These are phyloP conservation scores for Cystofilobasidium ferigula DNA, from an alignment of 768 basidiomycete genomes.

Conservation along the genomic window DNA sequence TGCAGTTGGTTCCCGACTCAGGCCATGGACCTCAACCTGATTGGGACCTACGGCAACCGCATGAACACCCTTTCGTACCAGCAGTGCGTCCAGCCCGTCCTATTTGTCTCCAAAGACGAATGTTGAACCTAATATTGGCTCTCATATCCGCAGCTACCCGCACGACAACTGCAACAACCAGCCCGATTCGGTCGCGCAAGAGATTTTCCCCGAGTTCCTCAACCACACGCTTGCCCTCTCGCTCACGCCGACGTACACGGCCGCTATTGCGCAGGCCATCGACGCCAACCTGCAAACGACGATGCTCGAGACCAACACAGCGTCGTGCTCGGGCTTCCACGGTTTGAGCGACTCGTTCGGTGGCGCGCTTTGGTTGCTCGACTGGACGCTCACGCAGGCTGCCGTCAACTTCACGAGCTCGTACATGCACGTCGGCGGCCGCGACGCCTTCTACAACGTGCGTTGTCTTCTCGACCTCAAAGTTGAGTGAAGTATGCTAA, in stretches of 20 bases:
- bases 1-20: slow-evolving; percentile 42
- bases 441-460: slow-evolving; percentile 49
- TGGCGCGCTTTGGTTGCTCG: slow-evolving; percentile 50
- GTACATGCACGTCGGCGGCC: slow-evolving; percentile 46
- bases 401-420: slow-evolving; percentile 47
- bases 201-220: slow-evolving; percentile 47
- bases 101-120: not conserved
- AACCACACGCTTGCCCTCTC: slow-evolving; percentile 48
- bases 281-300: slow-evolving; percentile 41
- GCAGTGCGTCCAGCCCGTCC: slow-evolving; percentile 31
- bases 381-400: slow-evolving; percentile 54
- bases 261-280: slow-evolving; percentile 33
- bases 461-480: slow-evolving; percentile 32
- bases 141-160: slow-evolving; percentile 29
- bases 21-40: slow-evolving; percentile 36
- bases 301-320: slow-evolving; percentile 61
- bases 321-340: slow-evolving; percentile 44
- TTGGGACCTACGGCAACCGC: slow-evolving; percentile 32
- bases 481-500: too few relatives aligned
- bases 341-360: slow-evolving; percentile 52
- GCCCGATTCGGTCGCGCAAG: slow-evolving; percentile 33
- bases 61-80: slow-evolving; percentile 36
- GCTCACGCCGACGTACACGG: slow-evolving; percentile 49
- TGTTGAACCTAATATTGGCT: not conserved
- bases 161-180: slow-evolving; percentile 34